Conservation (phyloP, 1,139 yeast species). For the Diutina siamensis region DNA sequence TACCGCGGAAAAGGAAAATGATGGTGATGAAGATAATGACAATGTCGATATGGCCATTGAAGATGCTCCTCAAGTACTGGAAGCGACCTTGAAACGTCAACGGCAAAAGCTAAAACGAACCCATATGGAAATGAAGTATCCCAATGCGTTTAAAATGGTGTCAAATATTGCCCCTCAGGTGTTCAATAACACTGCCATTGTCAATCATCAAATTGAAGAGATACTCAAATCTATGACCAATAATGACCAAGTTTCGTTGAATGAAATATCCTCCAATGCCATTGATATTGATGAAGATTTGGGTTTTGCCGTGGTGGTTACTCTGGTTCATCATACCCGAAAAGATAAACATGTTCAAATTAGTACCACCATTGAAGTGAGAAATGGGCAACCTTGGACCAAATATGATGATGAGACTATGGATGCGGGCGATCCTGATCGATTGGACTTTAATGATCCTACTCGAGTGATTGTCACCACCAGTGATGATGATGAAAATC, state of each 20-base stretch:
- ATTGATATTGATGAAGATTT: slow-evolving; percentile 4
- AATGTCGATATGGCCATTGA: slow-evolving; percentile 34
- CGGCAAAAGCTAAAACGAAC: slow-evolving; percentile 20
- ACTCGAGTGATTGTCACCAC: slow-evolving; percentile 28
- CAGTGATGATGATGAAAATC: slow-evolving; percentile 10
- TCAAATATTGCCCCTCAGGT: slow-evolving; percentile 27
- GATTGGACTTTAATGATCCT: slow-evolving; percentile 34
- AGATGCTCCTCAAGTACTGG: slow-evolving; percentile 16
- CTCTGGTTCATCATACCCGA: neutral
- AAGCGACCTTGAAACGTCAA: slow-evolving; percentile 24
- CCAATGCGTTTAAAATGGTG: slow-evolving; percentile 23
- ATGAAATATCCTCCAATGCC: neutral
- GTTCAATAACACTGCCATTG: slow-evolving; percentile 9
- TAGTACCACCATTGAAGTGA: slow-evolving; percentile 22
- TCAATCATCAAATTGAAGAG: neutral
- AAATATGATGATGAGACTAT: slow-evolving; percentile 16
- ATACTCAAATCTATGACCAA: neutral
- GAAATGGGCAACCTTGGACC: slow-evolving; percentile 35
- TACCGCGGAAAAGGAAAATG: slow-evolving; percentile 19
- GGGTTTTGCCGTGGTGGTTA: neutral
- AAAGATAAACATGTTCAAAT: neutral
- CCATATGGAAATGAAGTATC: slow-evolving; percentile 27
- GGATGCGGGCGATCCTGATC: slow-evolving; percentile 8
- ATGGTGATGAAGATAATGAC: slow-evolving; percentile 27
- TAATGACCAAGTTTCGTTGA: neutral